Conservation (phyloP, 768 basidiomycete genomes). For the Boletus rufocinnamomeus region DNA sequence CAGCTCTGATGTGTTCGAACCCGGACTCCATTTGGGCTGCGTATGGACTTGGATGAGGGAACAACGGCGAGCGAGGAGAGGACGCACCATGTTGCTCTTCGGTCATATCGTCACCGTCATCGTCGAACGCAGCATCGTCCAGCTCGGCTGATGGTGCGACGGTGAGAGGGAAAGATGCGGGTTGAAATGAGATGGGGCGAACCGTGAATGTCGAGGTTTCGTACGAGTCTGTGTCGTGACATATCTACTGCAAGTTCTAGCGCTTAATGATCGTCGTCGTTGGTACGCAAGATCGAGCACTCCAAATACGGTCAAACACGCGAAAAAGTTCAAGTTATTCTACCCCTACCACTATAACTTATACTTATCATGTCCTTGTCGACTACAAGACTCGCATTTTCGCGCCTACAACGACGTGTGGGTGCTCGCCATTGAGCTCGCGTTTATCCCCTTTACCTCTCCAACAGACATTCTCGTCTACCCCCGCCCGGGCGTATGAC, state of each 20-base stretch:
- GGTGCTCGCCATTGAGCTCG: slow-evolving; percentile 24
- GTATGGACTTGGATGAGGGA: slow-evolving; percentile 15
- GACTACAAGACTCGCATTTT: slow-evolving; percentile 45
- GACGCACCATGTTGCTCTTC: slow-evolving; percentile 74
- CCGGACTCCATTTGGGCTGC: slow-evolving; percentile 70
- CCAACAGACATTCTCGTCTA: slow-evolving; percentile 64
- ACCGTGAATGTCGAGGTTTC: slow-evolving; percentile 84
- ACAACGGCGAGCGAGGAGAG: not conserved
- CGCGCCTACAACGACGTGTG: slow-evolving; percentile 51
- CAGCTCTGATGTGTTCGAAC: slow-evolving; percentile 62
- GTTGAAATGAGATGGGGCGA: slow-evolving; percentile 2
- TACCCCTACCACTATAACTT: not conserved
- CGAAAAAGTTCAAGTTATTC: not conserved
- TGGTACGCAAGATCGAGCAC: not conserved
- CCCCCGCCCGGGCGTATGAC: slow-evolving; percentile 54
- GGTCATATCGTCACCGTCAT: slow-evolving; percentile 81
- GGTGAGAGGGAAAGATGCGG: not conserved
- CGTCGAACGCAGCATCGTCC: slow-evolving; percentile 77
- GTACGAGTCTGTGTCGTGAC: slow-evolving; percentile 91
- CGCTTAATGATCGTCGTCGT: slow-evolving; percentile 4
- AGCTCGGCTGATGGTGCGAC: slow-evolving; percentile 65
- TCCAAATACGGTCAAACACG: slow-evolving; percentile 27
- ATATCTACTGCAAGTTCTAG: slow-evolving; percentile 34
- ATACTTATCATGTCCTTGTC: slow-evolving; percentile 48
- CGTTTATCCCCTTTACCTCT: not conserved